Conservation (phyloP, 768 basidiomycete species). For the Piloderma croceum region DNA sequence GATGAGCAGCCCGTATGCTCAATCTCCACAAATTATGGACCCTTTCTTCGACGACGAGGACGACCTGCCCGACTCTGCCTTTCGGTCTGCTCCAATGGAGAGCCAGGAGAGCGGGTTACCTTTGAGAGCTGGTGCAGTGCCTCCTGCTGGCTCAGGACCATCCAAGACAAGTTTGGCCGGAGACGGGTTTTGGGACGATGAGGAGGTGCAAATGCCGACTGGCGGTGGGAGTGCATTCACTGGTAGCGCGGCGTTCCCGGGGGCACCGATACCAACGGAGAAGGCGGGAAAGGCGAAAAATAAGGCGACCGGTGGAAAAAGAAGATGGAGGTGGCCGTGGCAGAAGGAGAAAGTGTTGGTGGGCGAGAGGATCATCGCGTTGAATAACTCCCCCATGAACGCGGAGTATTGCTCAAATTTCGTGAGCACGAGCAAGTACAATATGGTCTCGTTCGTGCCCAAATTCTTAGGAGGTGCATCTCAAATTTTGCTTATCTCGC, state of each 20-base stretch:
- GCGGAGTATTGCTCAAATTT: conserved; percentile 72
- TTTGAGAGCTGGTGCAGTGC: conserved; percentile 51
- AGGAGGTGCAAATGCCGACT: conserved; percentile 42
- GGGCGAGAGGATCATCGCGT: conserved; percentile 75
- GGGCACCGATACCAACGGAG: conserved; percentile 16
- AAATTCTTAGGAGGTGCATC: conserved; percentile 87
- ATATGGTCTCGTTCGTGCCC: conserved; percentile 76
- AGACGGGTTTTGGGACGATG: conserved; percentile 72
- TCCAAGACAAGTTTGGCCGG: conserved; percentile 44
- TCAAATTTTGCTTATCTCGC: not conserved
- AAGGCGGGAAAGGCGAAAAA: conserved; percentile 9
- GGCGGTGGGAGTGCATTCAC: conserved; percentile 17
- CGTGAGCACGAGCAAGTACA: conserved; percentile 95
- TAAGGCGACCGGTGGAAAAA: conserved; percentile 22
- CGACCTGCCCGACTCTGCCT: conserved; percentile 63
- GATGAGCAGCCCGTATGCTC: conserved; percentile 34
- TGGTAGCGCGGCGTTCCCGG: conserved; percentile 32
- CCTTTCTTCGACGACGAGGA: conserved; percentile 90
- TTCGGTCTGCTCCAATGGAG: conserved; percentile 41
- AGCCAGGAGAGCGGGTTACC: conserved; percentile 49
- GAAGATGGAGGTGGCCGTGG: conserved; percentile 84
- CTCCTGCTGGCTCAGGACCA: conserved; percentile 51
- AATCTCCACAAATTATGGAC: conserved; percentile 56
- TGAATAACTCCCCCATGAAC: conserved; percentile 72
- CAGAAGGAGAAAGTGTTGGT: conserved; percentile 54